Evolutionary conservation across 2,329 filamentous ascomycete genomes (phyloP).

Genomic region (Tolypocladium tropicale): DNA sequence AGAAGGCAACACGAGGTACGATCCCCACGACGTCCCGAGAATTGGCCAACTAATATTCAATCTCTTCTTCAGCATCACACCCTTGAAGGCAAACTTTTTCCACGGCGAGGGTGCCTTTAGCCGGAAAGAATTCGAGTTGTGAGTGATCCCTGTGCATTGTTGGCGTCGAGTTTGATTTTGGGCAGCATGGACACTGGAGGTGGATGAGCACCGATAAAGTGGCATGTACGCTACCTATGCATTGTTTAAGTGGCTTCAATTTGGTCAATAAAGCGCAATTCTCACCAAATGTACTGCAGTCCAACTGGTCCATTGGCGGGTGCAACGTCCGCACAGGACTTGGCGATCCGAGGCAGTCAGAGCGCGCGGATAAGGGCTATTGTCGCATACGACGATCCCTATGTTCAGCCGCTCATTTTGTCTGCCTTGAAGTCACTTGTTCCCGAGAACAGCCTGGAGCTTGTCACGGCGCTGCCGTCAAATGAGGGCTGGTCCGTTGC

Average conservation of each 20-base stretch:
- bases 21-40: slow-evolving; percentile 5
- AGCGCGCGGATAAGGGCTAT: slow-evolving; percentile 45
- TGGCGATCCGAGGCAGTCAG: slow-evolving; percentile 11
- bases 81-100: slow-evolving; percentile 87
- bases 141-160: slow-evolving; percentile 39
- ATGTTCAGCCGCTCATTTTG: slow-evolving; percentile 79
- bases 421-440: slow-evolving; percentile 57
- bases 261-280: slow-evolving; percentile 22
- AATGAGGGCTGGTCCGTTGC: slow-evolving; percentile 24
- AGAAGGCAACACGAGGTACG: slow-evolving; percentile 74
- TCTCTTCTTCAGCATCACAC: slow-evolving; percentile 58
- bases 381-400: slow-evolving; percentile 76
- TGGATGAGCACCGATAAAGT: slow-evolving; percentile 5
- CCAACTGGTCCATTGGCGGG: slow-evolving; percentile 7
- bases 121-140: slow-evolving; percentile 70
- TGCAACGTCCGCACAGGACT: slow-evolving; percentile 5
- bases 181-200: not conserved
- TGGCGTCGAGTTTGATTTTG: not conserved
- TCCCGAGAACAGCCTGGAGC: slow-evolving; percentile 40
- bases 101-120: slow-evolving; percentile 54
- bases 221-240: slow-evolving; percentile 19
- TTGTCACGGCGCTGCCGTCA: slow-evolving; percentile 36
- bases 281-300: slow-evolving; percentile 23
- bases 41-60: slow-evolving; percentile 1
- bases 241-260: slow-evolving; percentile 3